Conservation (phyloP, 768 basidiomycete genomes). For the Pholiota molesta region DNA sequence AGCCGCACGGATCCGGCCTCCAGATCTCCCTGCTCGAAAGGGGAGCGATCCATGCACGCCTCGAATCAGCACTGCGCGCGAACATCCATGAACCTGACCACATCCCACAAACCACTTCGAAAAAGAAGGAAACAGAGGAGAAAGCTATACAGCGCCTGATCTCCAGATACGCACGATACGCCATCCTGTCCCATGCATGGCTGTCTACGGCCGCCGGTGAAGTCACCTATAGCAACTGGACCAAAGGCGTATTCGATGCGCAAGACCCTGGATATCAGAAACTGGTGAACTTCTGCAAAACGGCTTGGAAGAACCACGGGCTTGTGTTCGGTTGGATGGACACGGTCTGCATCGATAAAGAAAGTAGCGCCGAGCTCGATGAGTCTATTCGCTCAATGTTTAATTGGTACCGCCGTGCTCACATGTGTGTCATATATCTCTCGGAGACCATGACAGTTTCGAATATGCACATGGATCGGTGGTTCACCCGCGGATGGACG, state of each 20-base stretch:
- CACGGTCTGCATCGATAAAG: conserved; percentile 4
- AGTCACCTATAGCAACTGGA: neutral
- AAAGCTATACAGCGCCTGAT: neutral
- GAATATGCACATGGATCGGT: neutral
- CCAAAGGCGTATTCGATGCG: neutral
- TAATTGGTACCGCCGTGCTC: conserved; percentile 2
- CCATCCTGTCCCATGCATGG: neutral
- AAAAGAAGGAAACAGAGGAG: neutral
- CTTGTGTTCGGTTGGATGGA: conserved; percentile 1
- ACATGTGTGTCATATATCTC: neutral
- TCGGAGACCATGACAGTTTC: neutral
- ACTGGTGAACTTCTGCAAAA: neutral
- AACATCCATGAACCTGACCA: neutral
- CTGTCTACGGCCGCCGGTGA: neutral
- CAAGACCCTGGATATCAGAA: neutral
- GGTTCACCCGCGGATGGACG: conserved; percentile 6
- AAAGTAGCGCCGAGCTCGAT: conserved; percentile 1
- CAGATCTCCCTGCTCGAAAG: neutral
- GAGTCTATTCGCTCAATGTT: conserved; percentile 6
- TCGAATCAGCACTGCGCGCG: neutral
- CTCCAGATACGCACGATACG: neutral
- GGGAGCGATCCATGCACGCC: neutral
- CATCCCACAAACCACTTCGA: too few species aligned
- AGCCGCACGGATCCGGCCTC: neutral
- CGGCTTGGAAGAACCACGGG: neutral